Evolutionary conservation across 129 eudicot genomes (phyloP).

Genomic region (Centella asiatica): DNA sequence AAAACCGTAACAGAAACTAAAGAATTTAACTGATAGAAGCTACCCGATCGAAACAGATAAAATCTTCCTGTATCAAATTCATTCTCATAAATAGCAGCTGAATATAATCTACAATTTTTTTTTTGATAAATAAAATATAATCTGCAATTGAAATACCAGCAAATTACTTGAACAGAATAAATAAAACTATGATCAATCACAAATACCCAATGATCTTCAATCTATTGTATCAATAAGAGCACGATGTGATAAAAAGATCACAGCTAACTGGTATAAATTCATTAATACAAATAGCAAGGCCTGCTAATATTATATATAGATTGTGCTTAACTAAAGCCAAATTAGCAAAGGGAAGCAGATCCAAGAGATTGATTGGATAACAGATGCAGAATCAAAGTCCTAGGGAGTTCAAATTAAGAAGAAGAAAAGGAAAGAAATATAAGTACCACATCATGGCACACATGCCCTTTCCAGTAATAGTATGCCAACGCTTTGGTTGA

Average conservation of each 20-base stretch:
- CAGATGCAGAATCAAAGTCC: no score
- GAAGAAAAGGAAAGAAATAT: neutral
- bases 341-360: neutral
- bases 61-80: no score
- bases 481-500: slow-evolving; percentile 78
- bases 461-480: slow-evolving; percentile 69
- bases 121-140: no score
- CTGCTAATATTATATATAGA: neutral
- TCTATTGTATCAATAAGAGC: neutral
- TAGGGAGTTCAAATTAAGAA: no score
- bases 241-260: no score
- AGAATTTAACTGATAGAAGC: no score
- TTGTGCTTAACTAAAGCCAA: neutral
- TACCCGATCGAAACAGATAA: no score
- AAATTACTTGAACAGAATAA: neutral
- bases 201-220: neutral
- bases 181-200: neutral
- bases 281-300: no score
- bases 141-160: no score
- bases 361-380: neutral
- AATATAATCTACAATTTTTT: no score
- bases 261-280: neutral
- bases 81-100: no score
- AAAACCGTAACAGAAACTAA: no score
- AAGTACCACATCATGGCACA: slow-evolving; percentile 26